Percentiles rank a stretch among this genome's conserved stretches.
phyloP scores from a whole-genome alignment of 805 yeast genomes.

The Gaillardinia entomophila region DNA sequence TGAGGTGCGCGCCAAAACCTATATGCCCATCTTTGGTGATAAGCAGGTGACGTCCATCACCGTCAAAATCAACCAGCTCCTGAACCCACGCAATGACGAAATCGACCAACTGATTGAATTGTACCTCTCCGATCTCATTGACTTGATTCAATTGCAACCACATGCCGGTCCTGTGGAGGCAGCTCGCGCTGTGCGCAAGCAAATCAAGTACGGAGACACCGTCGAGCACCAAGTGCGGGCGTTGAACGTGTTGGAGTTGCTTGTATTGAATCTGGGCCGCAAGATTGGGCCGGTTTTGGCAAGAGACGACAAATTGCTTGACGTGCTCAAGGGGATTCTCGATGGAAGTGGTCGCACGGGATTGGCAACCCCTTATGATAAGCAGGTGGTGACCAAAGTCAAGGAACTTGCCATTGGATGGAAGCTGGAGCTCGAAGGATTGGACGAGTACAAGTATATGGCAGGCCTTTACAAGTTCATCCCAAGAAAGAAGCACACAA shows the following conservation, averaged over 20 bases:
- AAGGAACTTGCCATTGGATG: slow-evolving; percentile 57
- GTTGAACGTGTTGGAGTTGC: slow-evolving; percentile 35
- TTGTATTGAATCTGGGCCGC: slow-evolving; percentile 39
- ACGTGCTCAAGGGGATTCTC: slow-evolving; percentile 51
- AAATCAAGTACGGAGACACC: slow-evolving; percentile 74
- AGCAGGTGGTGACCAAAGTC: slow-evolving; percentile 42
- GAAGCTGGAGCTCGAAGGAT: slow-evolving; percentile 51
- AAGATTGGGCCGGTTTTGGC: slow-evolving; percentile 42
- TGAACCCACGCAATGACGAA: slow-evolving; percentile 37
- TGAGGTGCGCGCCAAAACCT: slow-evolving; percentile 1
- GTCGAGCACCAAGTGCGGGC: slow-evolving; percentile 61
- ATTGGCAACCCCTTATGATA: slow-evolving; percentile 28
- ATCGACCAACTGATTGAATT: slow-evolving; percentile 32
- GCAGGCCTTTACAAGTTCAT: slow-evolving; percentile 40
- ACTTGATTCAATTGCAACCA: slow-evolving; percentile 39
- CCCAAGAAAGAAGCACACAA: slow-evolving; percentile 25
- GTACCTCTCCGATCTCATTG: slow-evolving; percentile 54
- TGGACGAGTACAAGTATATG: slow-evolving; percentile 44
- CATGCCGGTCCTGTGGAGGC: slow-evolving; percentile 55
- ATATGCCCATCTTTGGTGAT: slow-evolving; percentile 44
- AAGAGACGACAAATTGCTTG: slow-evolving; percentile 62
- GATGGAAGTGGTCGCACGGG: slow-evolving; percentile 32
- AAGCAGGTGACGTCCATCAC: slow-evolving; percentile 71
- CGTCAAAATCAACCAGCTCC: slow-evolving; percentile 50
- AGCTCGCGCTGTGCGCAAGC: slow-evolving; percentile 86